Base-by-base conservation (phyloP, 1,139 yeast genomes). In the Magnusiomyces fungicola region DNA sequence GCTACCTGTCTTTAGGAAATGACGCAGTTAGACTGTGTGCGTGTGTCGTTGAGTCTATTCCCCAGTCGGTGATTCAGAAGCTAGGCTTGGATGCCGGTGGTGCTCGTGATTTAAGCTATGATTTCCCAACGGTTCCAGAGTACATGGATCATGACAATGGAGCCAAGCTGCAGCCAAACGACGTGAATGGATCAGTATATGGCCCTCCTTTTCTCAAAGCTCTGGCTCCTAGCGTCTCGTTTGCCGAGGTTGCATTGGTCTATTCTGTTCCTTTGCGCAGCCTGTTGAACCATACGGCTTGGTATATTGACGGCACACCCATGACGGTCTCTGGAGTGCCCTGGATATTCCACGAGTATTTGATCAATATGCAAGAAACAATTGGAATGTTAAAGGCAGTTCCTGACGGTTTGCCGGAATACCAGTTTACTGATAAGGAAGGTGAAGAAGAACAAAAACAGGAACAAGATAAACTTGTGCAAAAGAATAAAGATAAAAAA, bases 21-120 rank as follows among this genome's bases (percentile, higher is more conserved):
- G 73, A 84, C 37, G 84, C 87, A 19, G 96, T 88, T 2, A 72
- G 83, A 49, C 95, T 96, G 1, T 77, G 92, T 61, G 76, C 87
- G 23, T n/a, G n/a, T n/a, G n/a, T n/a, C n/a, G n/a, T n/a, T n/a
- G n/a, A n/a, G n/a, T n/a, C n/a, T n/a, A n/a, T n/a, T n/a, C n/a
- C n/a, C n/a, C n/a, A n/a, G n/a, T n/a, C n/a, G n/a, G n/a, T n/a
- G n/a, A n/a, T n/a, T n/a, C n/a, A n/a, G n/a, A n/a, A n/a, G n/a
- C n/a, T n/a, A n/a, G n/a, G n/a, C n/a, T n/a, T n/a, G n/a, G n/a
- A n/a, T n/a, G n/a, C n/a, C n/a, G n/a, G n/a, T n/a, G n/a, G n/a
- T n/a, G n/a, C n/a, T n/a, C n/a, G n/a, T n/a, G n/a, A n/a, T n/a
- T n/a, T n/a, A n/a, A n/a, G n/a, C n/a, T n/a, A n/a, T n/a, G n/a